Evolutionary conservation across 352 stramenopile species (phyloP).

Genomic region (Phytophthora lateralis): DNA sequence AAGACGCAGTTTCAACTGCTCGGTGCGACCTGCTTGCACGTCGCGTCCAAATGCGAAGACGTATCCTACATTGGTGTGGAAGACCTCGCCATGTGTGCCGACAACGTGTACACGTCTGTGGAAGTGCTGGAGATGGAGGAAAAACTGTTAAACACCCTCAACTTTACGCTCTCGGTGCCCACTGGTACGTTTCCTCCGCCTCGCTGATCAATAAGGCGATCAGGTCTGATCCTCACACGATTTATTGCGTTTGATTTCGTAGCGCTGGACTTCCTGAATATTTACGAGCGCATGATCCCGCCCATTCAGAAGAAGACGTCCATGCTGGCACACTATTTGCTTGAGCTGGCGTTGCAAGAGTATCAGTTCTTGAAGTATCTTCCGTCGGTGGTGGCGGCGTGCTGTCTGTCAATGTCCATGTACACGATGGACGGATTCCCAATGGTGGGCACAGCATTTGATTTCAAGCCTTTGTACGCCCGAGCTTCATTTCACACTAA

Average conservation of each 20-base stretch:
- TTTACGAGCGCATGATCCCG: constrained; percentile 89
- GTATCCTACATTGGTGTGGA: constrained; percentile 93
- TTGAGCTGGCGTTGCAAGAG: constrained; percentile 88
- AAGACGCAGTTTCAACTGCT: constrained; percentile 90
- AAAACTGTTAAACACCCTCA: constrained; percentile 91
- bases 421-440: constrained; percentile 83
- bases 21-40: constrained; percentile 90
- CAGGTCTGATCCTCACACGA: constrained; percentile 4
- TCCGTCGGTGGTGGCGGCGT: constrained; percentile 85
- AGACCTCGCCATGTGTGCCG: constrained; percentile 90
- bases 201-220: background rate
- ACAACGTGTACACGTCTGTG: constrained; percentile 90
- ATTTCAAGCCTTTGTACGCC: background rate
- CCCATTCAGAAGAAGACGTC: constrained; percentile 85
- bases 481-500: background rate
- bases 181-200: constrained; percentile 53
- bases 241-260: constrained; percentile 3
- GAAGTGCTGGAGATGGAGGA: constrained; percentile 93
- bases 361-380: constrained; percentile 88
- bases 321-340: constrained; percentile 89
- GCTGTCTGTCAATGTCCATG: constrained; percentile 87
- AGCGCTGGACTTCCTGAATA: constrained; percentile 91
- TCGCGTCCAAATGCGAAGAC: constrained; percentile 92
- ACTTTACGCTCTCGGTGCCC: constrained; percentile 90
- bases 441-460: constrained; percentile 48